Evolutionary conservation across 192 early-diverging fungal species (phyloP).

Genomic region (Nowakowskiella sp.): DNA sequence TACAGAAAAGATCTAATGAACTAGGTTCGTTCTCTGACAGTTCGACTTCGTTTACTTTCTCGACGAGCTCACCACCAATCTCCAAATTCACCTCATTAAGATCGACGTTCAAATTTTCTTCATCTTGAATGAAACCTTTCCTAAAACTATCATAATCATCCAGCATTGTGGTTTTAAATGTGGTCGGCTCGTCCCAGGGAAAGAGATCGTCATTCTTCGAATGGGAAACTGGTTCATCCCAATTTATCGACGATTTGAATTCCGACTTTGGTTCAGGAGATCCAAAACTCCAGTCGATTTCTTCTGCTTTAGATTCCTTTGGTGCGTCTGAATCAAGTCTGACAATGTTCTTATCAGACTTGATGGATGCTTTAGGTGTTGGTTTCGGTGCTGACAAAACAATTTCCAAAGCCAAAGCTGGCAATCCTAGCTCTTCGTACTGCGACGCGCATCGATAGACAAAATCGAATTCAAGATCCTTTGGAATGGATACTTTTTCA

Average conservation of each 20-base stretch:
- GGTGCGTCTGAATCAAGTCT: conserved; percentile 6
- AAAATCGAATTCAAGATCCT: conserved; percentile 50
- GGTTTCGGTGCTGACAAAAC: conserved; percentile 20
- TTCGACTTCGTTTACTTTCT: conserved; percentile 12
- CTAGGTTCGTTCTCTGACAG: conserved; percentile 1
- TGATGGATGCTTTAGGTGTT: conserved; percentile 1
- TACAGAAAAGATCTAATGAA: conserved; percentile 11
- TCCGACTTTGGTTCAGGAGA: background rate
- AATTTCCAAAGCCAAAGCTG: conserved; percentile 65
- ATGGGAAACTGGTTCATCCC: conserved; percentile 23
- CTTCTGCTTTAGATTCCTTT: background rate
- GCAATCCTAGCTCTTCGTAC: conserved; percentile 75
- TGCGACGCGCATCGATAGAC: conserved; percentile 50
- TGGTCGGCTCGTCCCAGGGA: conserved; percentile 10
- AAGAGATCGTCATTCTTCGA: background rate
- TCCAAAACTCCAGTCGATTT: conserved; percentile 25
- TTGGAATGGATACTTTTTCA: conserved; percentile 36
- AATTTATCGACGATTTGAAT: conserved; percentile 17
- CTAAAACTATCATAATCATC: conserved; percentile 45
- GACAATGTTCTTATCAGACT: conserved; percentile 3
- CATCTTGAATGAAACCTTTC: background rate
- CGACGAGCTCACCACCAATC: conserved; percentile 7
- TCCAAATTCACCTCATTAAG: conserved; percentile 15
- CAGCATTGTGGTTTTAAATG: conserved; percentile 7
- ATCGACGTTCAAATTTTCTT: conserved; percentile 20